Evolutionary conservation across 1,139 yeast species (phyloP), one percentile per base, ranked within the genome.

Genomic region (Sugiyamaella novakii): DNA sequence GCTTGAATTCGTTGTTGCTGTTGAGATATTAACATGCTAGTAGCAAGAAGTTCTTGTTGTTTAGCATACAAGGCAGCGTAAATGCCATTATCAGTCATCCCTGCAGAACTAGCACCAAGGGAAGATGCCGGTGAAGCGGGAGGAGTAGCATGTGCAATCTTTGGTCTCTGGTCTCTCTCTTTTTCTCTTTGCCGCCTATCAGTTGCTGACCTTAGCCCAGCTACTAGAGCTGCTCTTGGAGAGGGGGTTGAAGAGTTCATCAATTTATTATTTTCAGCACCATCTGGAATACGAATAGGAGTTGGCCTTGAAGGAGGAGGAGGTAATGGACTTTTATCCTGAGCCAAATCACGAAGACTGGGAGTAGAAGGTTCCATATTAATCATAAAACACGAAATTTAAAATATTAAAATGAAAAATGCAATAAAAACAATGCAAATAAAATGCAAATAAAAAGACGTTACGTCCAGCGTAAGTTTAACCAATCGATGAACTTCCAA

Each of bases 11-110:
- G 59, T 53, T 64, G 66, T 51, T 66, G 70, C 54, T 66, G 69
- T 46, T 66, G 69, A 22, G 67, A 62, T 41, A 66, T 64, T 22
- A 58, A 51, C 51, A 63, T 49, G 31, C 69, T 62, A 4, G 67
- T 61, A 5, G 61, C 60, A 29, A 60, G 36, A 46, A 71, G 67
- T 42, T 69, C 72, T 53, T 72, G 74, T 57, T 70, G 73, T 51
- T 68, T 70, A 18, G 66, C 59, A 12, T 63, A 65, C 35, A 73
- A 50, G 24, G 70, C 71, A 0, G 68, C 65, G 39, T 62, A 57
- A 34, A 57, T 47, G 66, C 70, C 52, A 68, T 75, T 56, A 36
- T 47, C 43, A 42, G 38, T 2, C 11, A n/a, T 17, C 38, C 40
- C 40, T 21, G n/a, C 18, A 19, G 7, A 11, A 21, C 22, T 22